Evolutionary conservation across 192 early-diverging fungal genomes (phyloP).

Genomic region (Mortierella claussenii): DNA sequence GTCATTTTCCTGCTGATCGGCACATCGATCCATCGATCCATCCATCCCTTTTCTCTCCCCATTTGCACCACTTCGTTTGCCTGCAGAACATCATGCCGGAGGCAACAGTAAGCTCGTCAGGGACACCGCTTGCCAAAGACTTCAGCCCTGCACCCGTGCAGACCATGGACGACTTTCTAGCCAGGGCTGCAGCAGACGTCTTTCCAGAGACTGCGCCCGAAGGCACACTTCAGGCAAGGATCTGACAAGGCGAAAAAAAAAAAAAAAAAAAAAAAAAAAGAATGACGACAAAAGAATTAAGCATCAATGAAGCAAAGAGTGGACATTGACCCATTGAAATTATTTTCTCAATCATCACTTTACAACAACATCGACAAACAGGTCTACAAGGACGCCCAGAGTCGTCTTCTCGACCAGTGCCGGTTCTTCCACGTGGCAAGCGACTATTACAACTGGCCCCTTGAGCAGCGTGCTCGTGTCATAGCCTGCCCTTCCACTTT

Average conservation of each 20-base stretch:
- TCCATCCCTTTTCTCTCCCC: not conserved
- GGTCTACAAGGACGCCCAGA: constrained; percentile 42
- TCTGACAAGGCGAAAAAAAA: not conserved
- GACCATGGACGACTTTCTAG: constrained; percentile 34
- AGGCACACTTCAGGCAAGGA: constrained; percentile 27
- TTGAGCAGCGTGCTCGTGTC: constrained; percentile 75
- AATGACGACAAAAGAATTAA: too few relatives aligned
- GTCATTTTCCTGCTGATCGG: too few relatives aligned
- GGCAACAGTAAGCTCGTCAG: constrained; percentile 1
- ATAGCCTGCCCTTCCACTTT: constrained; percentile 71
- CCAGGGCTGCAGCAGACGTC: constrained; percentile 9
- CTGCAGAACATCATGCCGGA: constrained; percentile 22
- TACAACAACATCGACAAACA: not conserved
- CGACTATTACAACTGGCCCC: constrained; percentile 84
- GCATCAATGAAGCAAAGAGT: too few relatives aligned
- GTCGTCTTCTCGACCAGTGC: constrained; percentile 32
- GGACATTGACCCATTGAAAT: too few relatives aligned
- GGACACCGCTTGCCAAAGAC: constrained; percentile 29
- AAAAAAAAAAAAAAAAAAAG: constrained; percentile 2
- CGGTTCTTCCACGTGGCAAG: constrained; percentile 78
- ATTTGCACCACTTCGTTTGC: not conserved
- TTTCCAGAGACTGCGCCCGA: constrained; percentile 24
- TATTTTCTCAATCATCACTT: not conserved
- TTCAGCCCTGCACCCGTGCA: constrained; percentile 7
- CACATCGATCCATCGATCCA: too few relatives aligned